Percentiles rank a stretch among this genome's conserved stretches.
These are phyloP conservation scores for Sugiyamaella japonica DNA, from an alignment of 1,139 yeast species.

Conservation along the genomic window DNA sequence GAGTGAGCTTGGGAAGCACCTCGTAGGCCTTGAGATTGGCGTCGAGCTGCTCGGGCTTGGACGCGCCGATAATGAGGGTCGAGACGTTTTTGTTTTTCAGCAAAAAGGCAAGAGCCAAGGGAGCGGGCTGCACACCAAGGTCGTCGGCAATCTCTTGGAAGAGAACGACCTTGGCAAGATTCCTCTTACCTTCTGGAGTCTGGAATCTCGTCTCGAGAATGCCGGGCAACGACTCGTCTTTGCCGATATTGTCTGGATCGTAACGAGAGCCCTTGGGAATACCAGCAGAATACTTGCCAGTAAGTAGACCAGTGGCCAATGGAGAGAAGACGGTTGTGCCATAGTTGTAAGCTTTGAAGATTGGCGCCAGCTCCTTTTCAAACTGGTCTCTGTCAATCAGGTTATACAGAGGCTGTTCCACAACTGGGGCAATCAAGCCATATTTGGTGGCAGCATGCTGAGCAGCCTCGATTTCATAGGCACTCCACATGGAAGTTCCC, in stretches of 20 bases:
- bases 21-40: slow-evolving; percentile 39
- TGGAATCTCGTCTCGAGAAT: slow-evolving; percentile 27
- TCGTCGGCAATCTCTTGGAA: slow-evolving; percentile 35
- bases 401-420: slow-evolving; percentile 40
- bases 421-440: slow-evolving; percentile 40
- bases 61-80: slow-evolving; percentile 42
- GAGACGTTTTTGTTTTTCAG: slow-evolving; percentile 38
- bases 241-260: slow-evolving; percentile 17
- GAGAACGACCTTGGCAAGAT: slow-evolving; percentile 32
- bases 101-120: slow-evolving; percentile 39
- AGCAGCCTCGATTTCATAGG: slow-evolving; percentile 41
- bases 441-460: slow-evolving; percentile 40
- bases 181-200: slow-evolving; percentile 31
- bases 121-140: slow-evolving; percentile 35
- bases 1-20: slow-evolving; percentile 36
- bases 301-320: slow-evolving; percentile 38
- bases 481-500: slow-evolving; percentile 43
- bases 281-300: slow-evolving; percentile 38
- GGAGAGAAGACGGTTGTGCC: slow-evolving; percentile 42
- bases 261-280: slow-evolving; percentile 35
- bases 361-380: slow-evolving; percentile 38
- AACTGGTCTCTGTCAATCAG: slow-evolving; percentile 36
- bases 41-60: slow-evolving; percentile 38
- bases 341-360: slow-evolving; percentile 37
- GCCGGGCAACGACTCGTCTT: slow-evolving; percentile 20